Base-by-base conservation (phyloP, 139 green algal genomes). In the Chlamydomonas sphaeroides region DNA sequence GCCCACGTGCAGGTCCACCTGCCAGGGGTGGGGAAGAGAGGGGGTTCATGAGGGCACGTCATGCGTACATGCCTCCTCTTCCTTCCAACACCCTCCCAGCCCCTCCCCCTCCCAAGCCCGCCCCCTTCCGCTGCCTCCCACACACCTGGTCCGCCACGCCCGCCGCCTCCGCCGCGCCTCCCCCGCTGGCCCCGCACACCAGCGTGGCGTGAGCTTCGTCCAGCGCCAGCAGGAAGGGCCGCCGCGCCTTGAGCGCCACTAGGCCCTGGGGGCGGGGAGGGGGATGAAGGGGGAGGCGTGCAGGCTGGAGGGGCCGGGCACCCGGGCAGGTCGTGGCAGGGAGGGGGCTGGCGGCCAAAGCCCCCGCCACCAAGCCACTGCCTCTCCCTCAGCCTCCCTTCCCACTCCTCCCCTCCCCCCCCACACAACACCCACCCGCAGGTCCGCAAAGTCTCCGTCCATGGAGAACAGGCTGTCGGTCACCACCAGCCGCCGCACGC, bases 191-290 rank as follows among this genome's bases (percentile, higher is more conserved):
- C 2, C 97, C 96, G 65, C 89, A 95, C 67, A 98, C 95, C 49
- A 99, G 92, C 1, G 95, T 99, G 3, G 94, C 96, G 84, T 99
- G 97, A 32, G 97, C 97, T n/a, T 99, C 95, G 71, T 99, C 96
- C 26, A 98, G 78, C 0, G 87, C 91, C 39, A 98, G 87, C 79
- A 98, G 87, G 87, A 99, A 99, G 36, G 89, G 88, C 72, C 98
- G 85, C 61, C 65, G 84, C 25, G 51, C 38, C 38, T 88, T 90
- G 49, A 99, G 89, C 18, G 8, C 30, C 0, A 79, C 92, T 18
- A 99, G 87, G 11, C 80, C 92, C 65, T 84, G 45, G 11, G 41
- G 28, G 67, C 48, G 41, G 62, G 75, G 65, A 53, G 32, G 45
- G 42, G 30, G 33, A 41, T 35, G 38, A 49, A 15, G 26, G 30